Percentiles rank a stretch among this genome's conserved stretches.
Evolutionary conservation across 1,284 basidiomycete genomes (phyloP).

Genomic region (Nidula niveotomentosa): DNA sequence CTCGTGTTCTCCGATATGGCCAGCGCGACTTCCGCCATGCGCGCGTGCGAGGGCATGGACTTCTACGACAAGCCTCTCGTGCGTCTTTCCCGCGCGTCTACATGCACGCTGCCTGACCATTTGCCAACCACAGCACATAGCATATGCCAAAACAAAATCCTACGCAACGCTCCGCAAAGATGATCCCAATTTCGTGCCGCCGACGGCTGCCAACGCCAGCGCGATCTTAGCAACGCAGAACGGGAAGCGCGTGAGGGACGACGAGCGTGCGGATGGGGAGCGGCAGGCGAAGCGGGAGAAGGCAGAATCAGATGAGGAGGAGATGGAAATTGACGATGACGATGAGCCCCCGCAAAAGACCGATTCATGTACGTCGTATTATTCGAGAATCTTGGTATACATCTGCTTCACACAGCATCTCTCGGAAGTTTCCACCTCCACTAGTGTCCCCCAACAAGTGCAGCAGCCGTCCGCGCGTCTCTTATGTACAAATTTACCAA

Average conservation of each 20-base stretch:
- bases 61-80: conserved; percentile 95
- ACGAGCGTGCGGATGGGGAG: conserved; percentile 53
- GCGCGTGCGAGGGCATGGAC: conserved; percentile 86
- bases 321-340: conserved; percentile 86
- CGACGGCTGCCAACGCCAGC: conserved; percentile 59
- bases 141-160: conserved; percentile 85
- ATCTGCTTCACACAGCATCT: conserved; percentile 27
- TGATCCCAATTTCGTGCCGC: conserved; percentile 74
- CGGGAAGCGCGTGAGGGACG: conserved; percentile 69
- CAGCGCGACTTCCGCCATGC: conserved; percentile 87
- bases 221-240: conserved; percentile 34
- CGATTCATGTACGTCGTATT: conserved; percentile 40
- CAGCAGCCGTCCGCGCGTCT: conserved; percentile 65
- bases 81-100: conserved; percentile 29
- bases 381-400: conserved; percentile 18
- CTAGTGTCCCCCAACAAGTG: conserved; percentile 46
- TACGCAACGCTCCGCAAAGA: conserved; percentile 76
- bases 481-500: conserved; percentile 77
- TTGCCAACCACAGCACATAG: conserved; percentile 62
- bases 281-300: conserved; percentile 69
- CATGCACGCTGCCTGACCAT: conserved; percentile 5
- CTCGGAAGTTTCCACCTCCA: conserved; percentile 25
- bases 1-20: conserved; percentile 92
- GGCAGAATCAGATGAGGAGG: conserved; percentile 70
- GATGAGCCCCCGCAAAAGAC: conserved; percentile 49